Evolutionary conservation across 192 early-diverging fungal genomes (phyloP).

Genomic region (Backusella liffmaniae): DNA sequence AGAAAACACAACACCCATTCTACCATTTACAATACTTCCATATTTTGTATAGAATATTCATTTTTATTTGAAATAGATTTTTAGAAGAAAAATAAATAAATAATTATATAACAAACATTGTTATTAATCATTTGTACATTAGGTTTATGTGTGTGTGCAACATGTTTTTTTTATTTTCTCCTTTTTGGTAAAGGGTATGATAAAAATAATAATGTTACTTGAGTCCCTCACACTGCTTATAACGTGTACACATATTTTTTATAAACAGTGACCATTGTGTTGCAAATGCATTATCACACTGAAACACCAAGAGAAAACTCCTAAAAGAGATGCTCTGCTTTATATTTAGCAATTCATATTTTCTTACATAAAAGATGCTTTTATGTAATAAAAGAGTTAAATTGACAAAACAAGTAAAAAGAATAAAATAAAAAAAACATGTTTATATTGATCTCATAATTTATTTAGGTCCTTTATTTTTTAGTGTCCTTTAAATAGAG

Average conservation of each 20-base stretch:
- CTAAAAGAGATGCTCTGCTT: background rate
- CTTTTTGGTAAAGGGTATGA: background rate
- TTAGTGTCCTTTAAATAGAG: background rate
- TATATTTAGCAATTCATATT: no score
- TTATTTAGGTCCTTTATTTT: background rate
- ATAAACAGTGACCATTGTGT: background rate
- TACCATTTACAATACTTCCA: constrained; percentile 44
- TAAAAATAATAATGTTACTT: background rate
- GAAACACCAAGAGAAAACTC: background rate
- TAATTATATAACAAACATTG: background rate
- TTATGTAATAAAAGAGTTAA: background rate
- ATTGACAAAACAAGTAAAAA: background rate
- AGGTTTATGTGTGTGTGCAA: background rate
- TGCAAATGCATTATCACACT: background rate
- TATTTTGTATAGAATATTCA: constrained; percentile 26
- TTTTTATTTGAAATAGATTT: background rate
- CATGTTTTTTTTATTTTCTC: background rate
- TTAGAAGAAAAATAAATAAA: background rate
- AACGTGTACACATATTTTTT: background rate
- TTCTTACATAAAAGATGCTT: background rate
- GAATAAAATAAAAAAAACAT: background rate
- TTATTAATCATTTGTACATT: background rate
- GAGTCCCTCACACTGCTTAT: background rate
- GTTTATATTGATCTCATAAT: background rate
- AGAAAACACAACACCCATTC: constrained; percentile 49